Percentiles rank a stretch among this genome's conserved stretches.
Evolutionary conservation across 2,329 filamentous ascomycete genomes (phyloP).

Genomic region (Ophiostoma quercus): DNA sequence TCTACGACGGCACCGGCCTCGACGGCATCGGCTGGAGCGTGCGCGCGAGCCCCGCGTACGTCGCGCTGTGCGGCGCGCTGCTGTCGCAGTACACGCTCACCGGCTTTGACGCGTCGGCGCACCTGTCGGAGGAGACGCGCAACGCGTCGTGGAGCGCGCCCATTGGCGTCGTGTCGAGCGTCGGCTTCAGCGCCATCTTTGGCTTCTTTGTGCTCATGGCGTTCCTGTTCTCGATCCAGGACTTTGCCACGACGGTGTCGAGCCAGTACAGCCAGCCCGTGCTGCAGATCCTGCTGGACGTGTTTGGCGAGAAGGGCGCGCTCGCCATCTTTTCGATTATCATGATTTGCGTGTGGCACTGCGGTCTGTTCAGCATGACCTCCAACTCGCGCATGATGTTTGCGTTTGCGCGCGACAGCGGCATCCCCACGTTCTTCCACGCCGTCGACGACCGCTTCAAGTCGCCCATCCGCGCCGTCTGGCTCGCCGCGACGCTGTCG

Average conservation of each 20-base stretch:
- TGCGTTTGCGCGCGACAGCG: slow-evolving; percentile 52
- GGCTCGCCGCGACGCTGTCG: slow-evolving; percentile 49
- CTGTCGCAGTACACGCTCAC: slow-evolving; percentile 47
- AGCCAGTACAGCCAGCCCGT: slow-evolving; percentile 49
- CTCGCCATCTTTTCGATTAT: slow-evolving; percentile 51
- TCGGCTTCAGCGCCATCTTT: slow-evolving; percentile 51
- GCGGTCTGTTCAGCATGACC: slow-evolving; percentile 54
- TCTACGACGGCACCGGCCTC: slow-evolving; percentile 49
- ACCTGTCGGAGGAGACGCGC: slow-evolving; percentile 53
- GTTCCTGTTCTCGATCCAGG: slow-evolving; percentile 55
- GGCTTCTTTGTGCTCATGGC: slow-evolving; percentile 56
- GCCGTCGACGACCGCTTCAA: slow-evolving; percentile 47
- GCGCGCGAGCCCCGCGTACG: slow-evolving; percentile 50
- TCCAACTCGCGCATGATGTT: slow-evolving; percentile 57
- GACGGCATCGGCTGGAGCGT: slow-evolving; percentile 47
- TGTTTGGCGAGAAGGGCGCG: slow-evolving; percentile 51
- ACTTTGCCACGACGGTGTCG: slow-evolving; percentile 46
- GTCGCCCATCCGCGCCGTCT: slow-evolving; percentile 49
- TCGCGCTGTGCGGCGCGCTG: slow-evolving; percentile 49
- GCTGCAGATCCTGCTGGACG: slow-evolving; percentile 53
- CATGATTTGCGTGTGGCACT: slow-evolving; percentile 58
- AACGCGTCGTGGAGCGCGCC: slow-evolving; percentile 54
- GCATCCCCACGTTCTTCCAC: slow-evolving; percentile 51
- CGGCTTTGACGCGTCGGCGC: slow-evolving; percentile 52
- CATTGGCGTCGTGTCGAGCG: slow-evolving; percentile 52